Base-by-base conservation (phyloP, 1,284 basidiomycete species). In the Paramarasmius palmivorus region DNA sequence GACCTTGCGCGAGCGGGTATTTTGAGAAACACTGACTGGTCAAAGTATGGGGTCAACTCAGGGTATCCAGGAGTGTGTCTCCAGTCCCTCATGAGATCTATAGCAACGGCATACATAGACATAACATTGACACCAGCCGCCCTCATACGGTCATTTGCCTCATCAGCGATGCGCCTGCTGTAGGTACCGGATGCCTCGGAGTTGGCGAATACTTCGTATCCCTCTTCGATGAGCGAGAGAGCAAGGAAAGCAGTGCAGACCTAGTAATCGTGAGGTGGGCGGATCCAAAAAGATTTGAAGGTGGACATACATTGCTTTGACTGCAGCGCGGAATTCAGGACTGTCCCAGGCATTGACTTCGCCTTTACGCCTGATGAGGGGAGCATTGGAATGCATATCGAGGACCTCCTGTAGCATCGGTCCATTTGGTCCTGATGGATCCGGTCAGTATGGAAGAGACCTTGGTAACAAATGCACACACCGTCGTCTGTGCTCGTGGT, bases 291-390 rank as follows among this genome's bases (percentile, higher is more conserved):
- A 36, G 1, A 36, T n/a, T 9, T 37, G 32, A 23, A 49, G 36
- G 20, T 17, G 19, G 29, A 4, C 73, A 49, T 60, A 78, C 77
- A 49, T 79, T 77, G 75, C 74, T 41, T 71, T 62, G 23, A 79
- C 74, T n/a, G 77, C 77, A 1, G 63, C 63, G 38, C 71, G 67
- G 65, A 79, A 78, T 45, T 78, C 76, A 3, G 64, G 53, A 60
- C 76, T 78, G 60, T 78, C 76, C 77, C 77, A 79, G 12, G 77
- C 76, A 54, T 78, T 65, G 12, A 78, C 77, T 60, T 79, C 75
- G 1, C 76, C 76, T n/a, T 70, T 60, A 15, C 77, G 69, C 63
- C 71, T 76, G 65, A 78, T 73, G 55, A 71, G 62, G 6, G 75
- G 68, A 2, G 75, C 73, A 47, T 74, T 60, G 2, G 75, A 72